Base-by-base conservation (phyloP, 192 early-diverging fungal species). In the Podila clonocystis region DNA sequence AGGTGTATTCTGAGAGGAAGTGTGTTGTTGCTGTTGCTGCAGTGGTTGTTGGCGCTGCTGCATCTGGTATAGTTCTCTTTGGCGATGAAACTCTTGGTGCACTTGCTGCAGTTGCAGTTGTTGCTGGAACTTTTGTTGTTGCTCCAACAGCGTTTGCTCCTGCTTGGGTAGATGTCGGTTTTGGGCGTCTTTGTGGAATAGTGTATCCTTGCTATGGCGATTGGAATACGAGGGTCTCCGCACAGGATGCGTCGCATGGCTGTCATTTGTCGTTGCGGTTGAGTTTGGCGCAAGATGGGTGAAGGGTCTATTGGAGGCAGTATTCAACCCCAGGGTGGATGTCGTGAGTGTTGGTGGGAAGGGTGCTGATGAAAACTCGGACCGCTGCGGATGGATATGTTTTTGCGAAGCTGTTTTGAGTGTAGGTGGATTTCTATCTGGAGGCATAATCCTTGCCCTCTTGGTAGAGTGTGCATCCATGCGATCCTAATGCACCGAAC, bases 381-480 rank as follows among this genome's bases (percentile, higher is more conserved):
- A 9, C 3, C 22, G 24, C 0, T 49, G 9, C 12, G 22, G 31
- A 26, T 50, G 60, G 22, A 29, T 26, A 26, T 58, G 72, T 22
- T 29, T 33, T 17, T 38, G 63, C 4, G 17, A 2, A 34, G 7
- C 13, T 24, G 50, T 45, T 22, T 28, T 45, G 29, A 41, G n/a
- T 26, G 50, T 22, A 1, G 22, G 41, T 4, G 61, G 9, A 31
- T 13, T 66, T 45, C 50, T 41, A 30, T 78, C 75, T 67, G 75
- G 64, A 67, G 75, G 68, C 75, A 78, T 71, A 17, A 67, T 78
- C 50, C 75, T 49, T 8, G 75, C 68, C 31, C 75, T 65, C 33
- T 78, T 78, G 45, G 62, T 71, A 30, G 68, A 78, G 26, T 70
- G 75, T 19, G 68, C 48, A 57, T 71, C 75, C 75, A 78, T 71